Conservation (phyloP, 148 eudicot species). For the Salicornia ramosissima region DNA sequence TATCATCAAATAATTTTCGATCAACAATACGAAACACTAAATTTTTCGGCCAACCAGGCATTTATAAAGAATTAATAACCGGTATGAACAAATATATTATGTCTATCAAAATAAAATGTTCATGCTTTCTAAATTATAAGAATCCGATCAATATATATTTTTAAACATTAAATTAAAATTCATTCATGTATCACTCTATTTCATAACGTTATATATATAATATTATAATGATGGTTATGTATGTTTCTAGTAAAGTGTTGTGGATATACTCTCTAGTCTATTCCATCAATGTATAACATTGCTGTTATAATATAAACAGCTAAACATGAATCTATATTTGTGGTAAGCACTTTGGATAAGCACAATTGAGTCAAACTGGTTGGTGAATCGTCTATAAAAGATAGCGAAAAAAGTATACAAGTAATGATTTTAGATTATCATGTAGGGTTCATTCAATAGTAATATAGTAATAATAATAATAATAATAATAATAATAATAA, state of each 20-base stretch:
- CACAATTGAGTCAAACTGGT: constrained; percentile 7
- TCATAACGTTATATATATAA: neutral
- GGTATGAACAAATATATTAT: too few species aligned
- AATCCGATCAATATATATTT: too few species aligned
- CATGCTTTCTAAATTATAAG: too few species aligned
- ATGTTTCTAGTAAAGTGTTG: neutral
- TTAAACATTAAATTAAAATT: too few species aligned
- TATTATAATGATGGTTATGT: neutral
- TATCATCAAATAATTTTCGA: too few species aligned
- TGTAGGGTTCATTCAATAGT: neutral
- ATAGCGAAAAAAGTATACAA: neutral
- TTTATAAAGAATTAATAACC: too few species aligned
- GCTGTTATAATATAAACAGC: neutral
- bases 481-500: too few species aligned
- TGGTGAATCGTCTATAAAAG: neutral
- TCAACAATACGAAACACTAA: too few species aligned
- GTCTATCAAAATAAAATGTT: too few species aligned
- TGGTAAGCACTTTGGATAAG: constrained; percentile 1
- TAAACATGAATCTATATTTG: neutral
- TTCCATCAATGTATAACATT: neutral
- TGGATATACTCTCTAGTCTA: constrained; percentile 10
- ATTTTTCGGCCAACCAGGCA: too few species aligned
- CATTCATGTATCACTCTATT: too few species aligned
- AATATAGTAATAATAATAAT: too few species aligned
- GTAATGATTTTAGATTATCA: constrained; percentile 10